These are phyloP conservation scores for Anthostomella pinea DNA, from an alignment of 2,329 filamentous ascomycete genomes.

Conservation along the genomic window DNA sequence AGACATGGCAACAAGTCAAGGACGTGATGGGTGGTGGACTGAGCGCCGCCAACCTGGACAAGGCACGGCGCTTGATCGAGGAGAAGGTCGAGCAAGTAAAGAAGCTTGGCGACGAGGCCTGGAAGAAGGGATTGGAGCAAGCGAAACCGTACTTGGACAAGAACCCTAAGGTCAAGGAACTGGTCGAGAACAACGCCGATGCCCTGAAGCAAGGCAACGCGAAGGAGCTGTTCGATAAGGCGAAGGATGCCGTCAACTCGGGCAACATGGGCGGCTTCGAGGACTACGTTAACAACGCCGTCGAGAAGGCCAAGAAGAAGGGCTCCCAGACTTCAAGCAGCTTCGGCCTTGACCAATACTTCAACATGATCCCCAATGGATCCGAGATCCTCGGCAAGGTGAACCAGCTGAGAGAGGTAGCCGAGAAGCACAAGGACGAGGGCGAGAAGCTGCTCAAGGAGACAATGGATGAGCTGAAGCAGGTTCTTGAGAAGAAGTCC, in stretches of 20 bases:
- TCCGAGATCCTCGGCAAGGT: conserved; percentile 65
- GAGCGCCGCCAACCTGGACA: conserved; percentile 48
- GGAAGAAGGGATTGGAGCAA: conserved; percentile 68
- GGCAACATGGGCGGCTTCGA: conserved; percentile 59
- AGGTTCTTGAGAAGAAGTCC: conserved; percentile 60
- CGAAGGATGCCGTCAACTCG: conserved; percentile 59
- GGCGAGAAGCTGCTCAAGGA: conserved; percentile 68
- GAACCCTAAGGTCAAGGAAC: conserved; percentile 70
- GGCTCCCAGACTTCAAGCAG: conserved; percentile 36
- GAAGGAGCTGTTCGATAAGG: conserved; percentile 59
- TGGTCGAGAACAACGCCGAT: conserved; percentile 69
- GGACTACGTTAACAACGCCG: conserved; percentile 57
- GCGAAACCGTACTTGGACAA: conserved; percentile 72
- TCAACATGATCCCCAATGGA: conserved; percentile 64
- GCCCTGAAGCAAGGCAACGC: conserved; percentile 65
- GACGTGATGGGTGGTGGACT: conserved; percentile 63
- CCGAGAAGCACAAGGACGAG: conserved; percentile 65
- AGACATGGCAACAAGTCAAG: conserved; percentile 65
- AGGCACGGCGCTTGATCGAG: conserved; percentile 60
- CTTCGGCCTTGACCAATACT: conserved; percentile 57
- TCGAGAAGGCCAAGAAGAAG: conserved; percentile 57
- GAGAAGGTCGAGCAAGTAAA: conserved; percentile 67
- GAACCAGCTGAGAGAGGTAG: conserved; percentile 60
- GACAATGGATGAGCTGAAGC: conserved; percentile 63
- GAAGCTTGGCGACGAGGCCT: conserved; percentile 68